Percentiles rank a stretch among this genome's conserved stretches.
Conservation (phyloP, 495 filamentous ascomycete species). For the Platismatia glauca region DNA sequence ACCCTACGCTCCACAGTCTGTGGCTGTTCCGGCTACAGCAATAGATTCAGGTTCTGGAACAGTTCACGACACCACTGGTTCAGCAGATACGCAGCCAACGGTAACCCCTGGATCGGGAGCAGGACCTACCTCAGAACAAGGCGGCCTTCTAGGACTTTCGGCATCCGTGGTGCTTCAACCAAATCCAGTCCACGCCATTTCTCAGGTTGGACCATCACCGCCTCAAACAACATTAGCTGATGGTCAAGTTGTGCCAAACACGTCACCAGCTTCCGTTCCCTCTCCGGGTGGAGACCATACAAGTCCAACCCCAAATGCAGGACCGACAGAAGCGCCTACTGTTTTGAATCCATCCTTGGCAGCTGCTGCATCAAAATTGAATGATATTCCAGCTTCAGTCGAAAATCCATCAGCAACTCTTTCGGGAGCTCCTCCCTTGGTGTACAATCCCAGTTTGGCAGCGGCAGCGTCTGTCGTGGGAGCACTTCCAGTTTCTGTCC, state of each 20-base stretch:
- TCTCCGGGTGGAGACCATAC: background rate
- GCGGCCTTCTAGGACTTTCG: background rate
- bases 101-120: background rate
- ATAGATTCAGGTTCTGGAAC: background rate
- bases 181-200: background rate
- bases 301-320: background rate
- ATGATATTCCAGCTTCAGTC: background rate
- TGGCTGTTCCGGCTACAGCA: background rate
- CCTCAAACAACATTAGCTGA: background rate
- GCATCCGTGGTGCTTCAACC: background rate
- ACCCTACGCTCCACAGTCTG: background rate
- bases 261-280: background rate
- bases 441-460: background rate
- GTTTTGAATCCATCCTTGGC: background rate
- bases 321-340: background rate
- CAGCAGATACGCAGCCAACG: background rate
- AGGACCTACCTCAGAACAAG: background rate
- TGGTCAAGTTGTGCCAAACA: background rate
- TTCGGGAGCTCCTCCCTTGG: background rate
- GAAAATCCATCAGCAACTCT: background rate
- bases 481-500: background rate
- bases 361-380: background rate
- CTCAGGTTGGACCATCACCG: background rate
- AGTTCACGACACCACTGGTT: background rate
- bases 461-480: background rate